Base-by-base conservation (phyloP, 2,329 filamentous ascomycete species). In the Verticillium albo-atrum region DNA sequence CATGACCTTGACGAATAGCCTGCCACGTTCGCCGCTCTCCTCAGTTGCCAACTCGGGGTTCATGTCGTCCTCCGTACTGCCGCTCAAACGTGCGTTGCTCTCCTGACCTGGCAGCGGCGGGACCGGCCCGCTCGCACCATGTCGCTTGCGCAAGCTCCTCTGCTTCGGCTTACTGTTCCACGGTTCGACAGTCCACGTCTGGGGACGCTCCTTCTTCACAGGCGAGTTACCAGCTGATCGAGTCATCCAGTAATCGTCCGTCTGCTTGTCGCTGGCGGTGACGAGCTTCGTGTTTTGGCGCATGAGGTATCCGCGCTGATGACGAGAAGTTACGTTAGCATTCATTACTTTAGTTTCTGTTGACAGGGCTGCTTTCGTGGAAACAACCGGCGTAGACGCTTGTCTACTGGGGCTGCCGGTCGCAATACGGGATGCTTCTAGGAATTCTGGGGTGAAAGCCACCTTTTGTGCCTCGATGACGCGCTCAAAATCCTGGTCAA, bases 391-490 rank as follows among this genome's bases (percentile, higher is more conserved):
- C 55, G 67, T 65, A 73, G 79, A 80, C 77, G 70, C 77, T 82
- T 81, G 79, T 80, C 78, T 77, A 65, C 70, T 64, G 58, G 65
- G 65, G 59, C 66, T 71, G 64, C 64, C 61, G 62, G 66, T 68
- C 61, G 65, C 59, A 56, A 59, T 32, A 34, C 50, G 59, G 62
- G 59, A 54, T 10, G 50, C 37, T 53, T 63, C 56, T 56, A 42
- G 61, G 62, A 67, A 62, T 68, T 70, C 56, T 61, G 69, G 68
- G 68, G 73, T 65, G 67, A 82, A 85, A 77, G 80, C 79, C 83
- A 97, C 93, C 92, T 98, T 98, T 89, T 97, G 93, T 72, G 89
- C 85, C 78, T 97, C 92, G 68, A 98, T 96, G 59, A 98, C 91
- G 62, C 94, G 86, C 69, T 98, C 92, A 75, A 98, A 97, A 72